Evolutionary conservation across 306 rosid genomes (phyloP), one percentile per base, ranked within the genome.

Genomic region (Boehmeria nivea): DNA sequence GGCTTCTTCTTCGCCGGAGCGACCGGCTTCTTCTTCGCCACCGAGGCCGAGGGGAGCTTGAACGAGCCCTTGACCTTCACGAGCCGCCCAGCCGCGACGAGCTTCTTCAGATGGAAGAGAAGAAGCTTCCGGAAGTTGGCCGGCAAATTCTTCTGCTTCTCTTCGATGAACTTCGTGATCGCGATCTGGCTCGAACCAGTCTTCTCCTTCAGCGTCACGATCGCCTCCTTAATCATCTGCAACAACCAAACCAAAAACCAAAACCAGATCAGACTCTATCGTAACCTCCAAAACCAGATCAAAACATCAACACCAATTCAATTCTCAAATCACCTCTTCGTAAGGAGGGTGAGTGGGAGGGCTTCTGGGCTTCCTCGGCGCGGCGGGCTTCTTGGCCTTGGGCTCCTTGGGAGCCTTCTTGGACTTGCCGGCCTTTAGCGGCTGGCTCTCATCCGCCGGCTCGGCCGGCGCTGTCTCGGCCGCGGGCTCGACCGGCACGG

Each of bases 171-270:
- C 60, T 81, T 87, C 0, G 95, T 70, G 12, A 93, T 83, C 46
- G 99, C 99, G 13, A 83, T 72, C 74, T 87, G 99, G 60, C 99
- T 93, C 18, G 99, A 93, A 45, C 99, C 99, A 0, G 81, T 82
- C 54, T 86, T 83, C 75, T 93, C 99, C 20, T 93, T 87, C 38
- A 93, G 49, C 22, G 72, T 38, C 20, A 60, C 62, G 21, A 93
- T 85, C 6, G 99, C 99, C 2, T 85, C 95, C n/a, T 61, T 62
- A 37, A 87, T 74, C 99, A 93, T 93, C 99, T 93, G 14, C 38
- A 60, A 45, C 16, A 25, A 14, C n/a, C 21, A 20, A 28, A 17
- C 12, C 1, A 11, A 3, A n/a, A 54, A 2, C 28, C 42, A 53
- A 4, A 71, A 40, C 26, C 17, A 37, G 23, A 58, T 43, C 43